Base-by-base conservation (phyloP, 192 early-diverging fungal genomes). In the Coemansia sp. region DNA sequence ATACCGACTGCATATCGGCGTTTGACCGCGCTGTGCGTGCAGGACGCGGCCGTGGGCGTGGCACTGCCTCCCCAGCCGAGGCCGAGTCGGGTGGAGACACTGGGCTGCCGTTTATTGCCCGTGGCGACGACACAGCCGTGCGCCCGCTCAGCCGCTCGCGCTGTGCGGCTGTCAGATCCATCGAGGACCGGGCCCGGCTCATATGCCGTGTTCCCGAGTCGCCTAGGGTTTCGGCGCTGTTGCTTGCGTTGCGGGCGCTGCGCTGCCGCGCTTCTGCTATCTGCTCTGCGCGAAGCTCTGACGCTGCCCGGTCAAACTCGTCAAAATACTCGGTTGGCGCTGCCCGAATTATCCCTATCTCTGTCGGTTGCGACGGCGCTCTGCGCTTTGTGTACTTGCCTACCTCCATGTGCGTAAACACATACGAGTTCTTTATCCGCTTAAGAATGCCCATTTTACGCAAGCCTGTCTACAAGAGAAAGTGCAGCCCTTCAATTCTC, bases 381-480 rank as follows among this genome's bases (percentile, higher is more conserved):
- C 79, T 57, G 43, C 79, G 79, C 58, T 72, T 72, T 41, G 79
- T 80, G 63, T 80, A 80, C 65, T 80, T 80, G 44, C 79, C 79
- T 6, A 80, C 79, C 49, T 80, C 79, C 38, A 75, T 23, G 26
- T 80, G 79, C 21, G 79, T 80, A 53, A 76, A 76, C 63, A 80
- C 42, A 48, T 76, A 80, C 53, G 72, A 76, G 48, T 62, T 57
- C 61, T 76, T 75, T 38, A 80, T 76, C 59, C 75, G 68, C 35
- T 67, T 69, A 8, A 76, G 46, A 21, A 76, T 43, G 21, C 79
- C 72, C 79, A 80, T 80, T n/a, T 57, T 46, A 6, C 21, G 21
- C 44, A 46, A 46, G 10, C 40, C 40, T 42, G 33, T 35, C 33
- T 35, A 35, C 33, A 10, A 35, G 33, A 35, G 10, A 35, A 35